Conservation (phyloP, 768 basidiomycete species). For the Amanita brunnescens region DNA sequence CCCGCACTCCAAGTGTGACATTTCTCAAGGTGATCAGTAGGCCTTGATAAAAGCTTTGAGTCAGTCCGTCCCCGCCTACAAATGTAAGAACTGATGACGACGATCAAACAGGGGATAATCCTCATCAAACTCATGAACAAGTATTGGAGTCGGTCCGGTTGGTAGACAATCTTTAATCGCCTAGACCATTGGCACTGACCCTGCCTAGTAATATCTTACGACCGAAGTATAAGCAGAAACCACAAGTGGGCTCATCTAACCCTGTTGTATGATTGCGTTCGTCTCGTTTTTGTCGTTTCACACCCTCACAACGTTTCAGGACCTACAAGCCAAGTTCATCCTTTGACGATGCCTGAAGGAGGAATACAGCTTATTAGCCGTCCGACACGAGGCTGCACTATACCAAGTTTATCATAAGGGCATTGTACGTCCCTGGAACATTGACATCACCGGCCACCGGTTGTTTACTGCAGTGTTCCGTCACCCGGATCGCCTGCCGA, state of each 20-base stretch:
- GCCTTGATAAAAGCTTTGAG: conserved; percentile 52
- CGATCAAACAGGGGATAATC: conserved; percentile 30
- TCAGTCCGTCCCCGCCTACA: conserved; percentile 15
- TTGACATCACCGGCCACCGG: not conserved
- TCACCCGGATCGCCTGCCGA: too few species aligned
- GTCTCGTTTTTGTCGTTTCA: not conserved
- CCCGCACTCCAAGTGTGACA: not conserved
- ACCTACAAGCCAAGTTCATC: not conserved
- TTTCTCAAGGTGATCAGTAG: conserved; percentile 23
- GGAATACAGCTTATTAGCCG: not conserved
- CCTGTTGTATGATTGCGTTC: not conserved
- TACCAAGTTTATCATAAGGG: not conserved
- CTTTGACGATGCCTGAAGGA: not conserved
- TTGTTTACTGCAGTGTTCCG: too few species aligned
- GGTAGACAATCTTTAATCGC: conserved; percentile 7
- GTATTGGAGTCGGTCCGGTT: conserved; percentile 51
- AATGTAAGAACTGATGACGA: not conserved
- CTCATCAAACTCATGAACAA: conserved; percentile 57
- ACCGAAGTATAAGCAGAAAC: conserved; percentile 30
- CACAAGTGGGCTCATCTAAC: conserved; percentile 4
- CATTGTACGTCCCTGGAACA: not conserved
- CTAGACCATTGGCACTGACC: not conserved
- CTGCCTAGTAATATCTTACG: conserved; percentile 40
- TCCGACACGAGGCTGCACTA: not conserved
- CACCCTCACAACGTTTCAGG: not conserved